Evolutionary conservation across 805 yeast species (phyloP), one percentile per base, ranked within the genome.

Genomic region (Schizosaccharomyces osmophilus): DNA sequence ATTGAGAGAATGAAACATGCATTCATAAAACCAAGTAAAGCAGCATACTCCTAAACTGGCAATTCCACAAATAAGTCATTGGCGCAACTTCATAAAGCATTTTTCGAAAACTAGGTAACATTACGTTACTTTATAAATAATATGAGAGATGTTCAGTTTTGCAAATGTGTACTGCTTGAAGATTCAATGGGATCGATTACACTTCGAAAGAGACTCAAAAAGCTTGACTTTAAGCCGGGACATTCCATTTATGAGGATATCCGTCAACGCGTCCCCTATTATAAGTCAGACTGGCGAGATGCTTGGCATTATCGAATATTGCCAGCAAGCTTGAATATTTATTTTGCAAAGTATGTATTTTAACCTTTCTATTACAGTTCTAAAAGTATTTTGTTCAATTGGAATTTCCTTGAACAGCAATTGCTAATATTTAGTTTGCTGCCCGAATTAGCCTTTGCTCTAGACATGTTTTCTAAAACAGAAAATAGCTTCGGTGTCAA

Each of bases 391-490:
- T 64, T 39, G 61, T 63, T 1, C 41, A 13, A 13, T 36, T 36
- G 15, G 8, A 9, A 13, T 13, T 36, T 11, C 13, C 15, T 62
- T 62, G 39, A 60, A 62, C 41, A 55, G 61, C 31, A 63, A 63
- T 48, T 62, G 26, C 24, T 26, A 36, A 36, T 36, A 36, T 9
- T 36, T 36, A 55, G 61, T 63, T 62, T 90, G 57, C 75, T 90
- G 48, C 97, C 97, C 1, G 97, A 97, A 0, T 78, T 90, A 54
- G 96, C 97, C 0, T 90, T 90, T 75, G 95, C 97, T 0, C 96
- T 87, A 68, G 97, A 90, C 69, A 85, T 90, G 95, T 89, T 88
- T 71, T 95, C 89, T 70, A 82, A 87, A 64, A 90, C 98, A 0
- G 73, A 84, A 59, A 82, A 85, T 65, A 78, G 89, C 13, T 90